Base-by-base conservation (phyloP, 139 green algal genomes). In the Closterium sp. region DNA sequence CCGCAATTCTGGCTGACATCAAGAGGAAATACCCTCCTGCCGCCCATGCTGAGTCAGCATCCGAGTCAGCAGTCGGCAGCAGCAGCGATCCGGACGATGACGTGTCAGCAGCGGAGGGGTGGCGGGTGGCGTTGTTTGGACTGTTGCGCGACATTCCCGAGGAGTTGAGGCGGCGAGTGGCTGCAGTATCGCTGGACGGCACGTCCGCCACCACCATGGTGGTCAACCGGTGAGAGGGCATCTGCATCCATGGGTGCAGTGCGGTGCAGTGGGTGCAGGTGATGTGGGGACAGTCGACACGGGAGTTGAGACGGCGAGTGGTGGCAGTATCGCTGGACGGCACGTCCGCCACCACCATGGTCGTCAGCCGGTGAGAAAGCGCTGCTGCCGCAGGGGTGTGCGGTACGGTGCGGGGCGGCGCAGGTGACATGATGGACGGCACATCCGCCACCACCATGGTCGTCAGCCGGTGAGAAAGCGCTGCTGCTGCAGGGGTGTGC, bases 191-290 rank as follows among this genome's bases (percentile, higher is more conserved):
- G 4, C 95, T 99, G 30, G 97, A 99, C 87, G 97, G 97, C 89
- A 99, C 97, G 11, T 98, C 96, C 17, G 94, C 96, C 85, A 99
- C 97, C 22, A 95, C 97, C 0, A 31, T 99, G 92, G 96, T 99
- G 50, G 91, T 99, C 11, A 97, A 98, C 91, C 91, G 88, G 90
- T 79, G 27, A 79, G 34, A 11, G 17, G 7, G 7, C 11, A 1
- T 19, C 11, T 70, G 45, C 11, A 62, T 5, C 5, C 28, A 90
- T 27, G 85, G 11, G 19, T 88, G 10, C 28, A 31, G 28, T 88
- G 32, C 32, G 85, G 28, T 88, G 85, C 4, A 5, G 9, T 30
- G n/a, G 84, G n/a, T 5, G n/a, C 84, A 32, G 84, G 84, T 4
- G 84, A 9, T 9, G 7, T 87, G 28, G 42, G 42, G 42, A 7